Evolutionary conservation across 2,329 filamentous ascomycete genomes (phyloP), one percentile per base, ranked within the genome.

Genomic region (Xylogone sp.): DNA sequence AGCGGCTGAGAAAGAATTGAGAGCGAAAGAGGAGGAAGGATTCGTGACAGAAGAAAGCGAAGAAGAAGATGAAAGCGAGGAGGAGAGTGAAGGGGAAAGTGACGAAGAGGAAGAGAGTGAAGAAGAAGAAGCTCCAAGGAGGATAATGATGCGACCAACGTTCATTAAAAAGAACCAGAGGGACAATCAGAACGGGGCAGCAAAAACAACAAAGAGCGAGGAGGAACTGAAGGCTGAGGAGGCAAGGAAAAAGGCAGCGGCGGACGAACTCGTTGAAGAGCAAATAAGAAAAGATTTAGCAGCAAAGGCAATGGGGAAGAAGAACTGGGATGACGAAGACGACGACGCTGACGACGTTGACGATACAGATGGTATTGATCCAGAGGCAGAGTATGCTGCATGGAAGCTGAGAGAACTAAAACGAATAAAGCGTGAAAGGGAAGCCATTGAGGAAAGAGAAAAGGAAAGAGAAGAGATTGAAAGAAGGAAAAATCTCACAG

Each of bases 341-440:
- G 79, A 81, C 20, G 83, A 82, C 21, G 82, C 83, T 52, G 83
- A 84, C 29, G 88, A 89, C 45, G 86, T 97, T 19, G 90, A 97
- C 69, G 94, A 96, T 62, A 89, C 86, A 2, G 94, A 99, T 67
- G 90, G 84, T 31, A 63, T 92, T 2, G 91, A 97, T 67, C 88
- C 90, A 0, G 91, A 88, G 56, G 91, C 90, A 7, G 94, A 99
- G 69, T 82, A 87, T 56, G 91, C 91, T 6, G 91, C 92, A 0
- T 99, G 94, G 93, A 94, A 93, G 66, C 78, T 99, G 46, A 86
- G 94, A 46, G 94, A 99, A 71, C 78, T 99, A 42, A 87, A 86
- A 69, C 87, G 94, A 8, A 83, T 97, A 59, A 92, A 93, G 72
- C 84, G 94, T 47, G 88, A 94, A 61, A 84, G 94, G 21, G 85